phyloP scores from a whole-genome alignment of 257 asterid genomes.

The Paulownia fortunei region DNA sequence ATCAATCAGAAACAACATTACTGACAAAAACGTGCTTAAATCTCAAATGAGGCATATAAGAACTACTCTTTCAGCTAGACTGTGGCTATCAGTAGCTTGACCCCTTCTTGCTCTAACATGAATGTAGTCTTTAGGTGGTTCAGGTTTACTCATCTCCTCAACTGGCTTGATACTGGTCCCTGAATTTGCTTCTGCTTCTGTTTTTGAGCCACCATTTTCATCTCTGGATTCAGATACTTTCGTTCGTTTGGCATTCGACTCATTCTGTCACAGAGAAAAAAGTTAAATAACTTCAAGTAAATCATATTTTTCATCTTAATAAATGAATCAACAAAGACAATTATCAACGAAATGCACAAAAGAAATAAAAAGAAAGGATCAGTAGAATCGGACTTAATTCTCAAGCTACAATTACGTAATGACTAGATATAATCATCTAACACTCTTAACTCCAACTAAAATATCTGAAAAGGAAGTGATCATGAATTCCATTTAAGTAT shows the following conservation, averaged over 20 bases:
- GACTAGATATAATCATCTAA: neutral
- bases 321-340: slow-evolving; percentile 8
- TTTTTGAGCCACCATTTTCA: slow-evolving; percentile 48
- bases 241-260: slow-evolving; percentile 49
- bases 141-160: slow-evolving; percentile 58
- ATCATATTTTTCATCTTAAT: neutral
- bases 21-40: neutral
- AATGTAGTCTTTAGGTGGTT: slow-evolving; percentile 88
- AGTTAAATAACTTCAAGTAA: neutral
- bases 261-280: slow-evolving; percentile 46
- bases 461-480: neutral
- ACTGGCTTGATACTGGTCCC: slow-evolving; percentile 54
- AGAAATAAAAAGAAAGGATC: neutral
- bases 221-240: slow-evolving; percentile 48
- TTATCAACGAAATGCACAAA: neutral
- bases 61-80: slow-evolving; percentile 88
- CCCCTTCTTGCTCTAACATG: slow-evolving; percentile 98
- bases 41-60: slow-evolving; percentile 2
- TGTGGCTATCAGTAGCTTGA: slow-evolving; percentile 97
- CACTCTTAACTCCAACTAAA: slow-evolving; percentile 11
- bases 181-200: slow-evolving; percentile 62
- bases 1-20: slow-evolving; percentile 30
- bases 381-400: slow-evolving; percentile 13
- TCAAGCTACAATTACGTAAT: neutral
- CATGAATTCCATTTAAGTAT: neutral